These are phyloP conservation scores for Eimeria acervulina DNA, from an alignment of 169 alveolate genomes.

Conservation along the genomic window DNA sequence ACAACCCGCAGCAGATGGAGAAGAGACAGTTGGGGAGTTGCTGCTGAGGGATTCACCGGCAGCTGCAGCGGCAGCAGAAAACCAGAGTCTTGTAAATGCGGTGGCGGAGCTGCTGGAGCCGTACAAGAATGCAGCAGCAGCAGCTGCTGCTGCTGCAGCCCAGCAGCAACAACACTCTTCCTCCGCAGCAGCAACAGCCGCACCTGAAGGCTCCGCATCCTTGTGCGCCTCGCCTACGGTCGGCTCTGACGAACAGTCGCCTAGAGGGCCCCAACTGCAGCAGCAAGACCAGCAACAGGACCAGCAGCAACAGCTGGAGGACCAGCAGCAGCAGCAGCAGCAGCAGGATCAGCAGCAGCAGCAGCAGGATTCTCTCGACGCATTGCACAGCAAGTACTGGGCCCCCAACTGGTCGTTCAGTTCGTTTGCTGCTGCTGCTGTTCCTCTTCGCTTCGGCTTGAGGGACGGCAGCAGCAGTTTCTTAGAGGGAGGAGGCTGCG, in stretches of 20 bases:
- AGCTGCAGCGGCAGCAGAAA: not conserved
- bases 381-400: conserved; percentile 41
- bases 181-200: conserved; percentile 15
- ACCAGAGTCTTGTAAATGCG: not conserved
- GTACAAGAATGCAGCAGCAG: not conserved
- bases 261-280: not conserved
- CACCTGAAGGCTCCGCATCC: not conserved
- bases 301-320: not conserved
- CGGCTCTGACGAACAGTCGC: not conserved
- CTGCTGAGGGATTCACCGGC: not conserved
- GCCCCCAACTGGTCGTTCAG: conserved; percentile 35
- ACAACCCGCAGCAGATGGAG: not conserved
- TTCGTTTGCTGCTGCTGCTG: not conserved
- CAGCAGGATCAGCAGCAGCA: not conserved
- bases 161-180: not conserved
- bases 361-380: not conserved
- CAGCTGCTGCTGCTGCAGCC: conserved; percentile 19
- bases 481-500: conserved; percentile 44
- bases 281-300: conserved; percentile 36
- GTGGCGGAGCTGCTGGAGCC: conserved; percentile 50
- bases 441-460: not conserved
- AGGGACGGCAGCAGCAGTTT: conserved; percentile 27
- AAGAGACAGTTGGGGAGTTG: conserved; percentile 20
- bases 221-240: not conserved
- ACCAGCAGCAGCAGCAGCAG: conserved; percentile 35